A percentile compares a stretch with the other conserved stretches of the same genome.
phyloP scores from a whole-genome alignment of 2,329 filamentous ascomycete species.

The Phialemoniopsis sp. region DNA sequence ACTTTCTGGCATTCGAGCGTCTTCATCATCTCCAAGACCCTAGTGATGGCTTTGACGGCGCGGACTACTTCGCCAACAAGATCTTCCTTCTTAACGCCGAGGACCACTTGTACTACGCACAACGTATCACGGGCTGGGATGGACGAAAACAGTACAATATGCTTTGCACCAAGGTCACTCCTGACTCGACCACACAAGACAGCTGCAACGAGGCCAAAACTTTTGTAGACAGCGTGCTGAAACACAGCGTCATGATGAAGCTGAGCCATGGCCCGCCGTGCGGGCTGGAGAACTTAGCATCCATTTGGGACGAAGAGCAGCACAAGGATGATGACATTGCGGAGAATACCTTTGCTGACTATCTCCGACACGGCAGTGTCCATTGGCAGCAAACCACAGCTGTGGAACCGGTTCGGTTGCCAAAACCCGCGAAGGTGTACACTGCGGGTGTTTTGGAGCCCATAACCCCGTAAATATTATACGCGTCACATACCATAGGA shows the following conservation, averaged over 20 bases:
- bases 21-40: not conserved
- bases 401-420: too few relatives aligned
- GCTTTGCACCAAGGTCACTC: not conserved
- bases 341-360: conserved; percentile 2
- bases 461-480: too few relatives aligned
- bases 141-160: conserved; percentile 3
- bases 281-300: not conserved
- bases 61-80: not conserved
- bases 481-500: too few relatives aligned
- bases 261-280: conserved; percentile 2
- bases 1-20: not conserved
- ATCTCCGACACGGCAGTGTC: conserved; percentile 1
- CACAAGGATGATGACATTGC: conserved; percentile 1
- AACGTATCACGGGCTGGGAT: not conserved
- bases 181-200: not conserved
- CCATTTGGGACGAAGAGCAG: conserved; percentile 2
- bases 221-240: conserved; percentile 6
- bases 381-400: not conserved
- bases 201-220: not conserved
- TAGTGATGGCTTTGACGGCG: not conserved
- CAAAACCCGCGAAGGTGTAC: too few relatives aligned
- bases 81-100: not conserved
- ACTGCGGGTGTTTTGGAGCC: too few relatives aligned
- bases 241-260: conserved; percentile 3
- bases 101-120: not conserved